phyloP scores from a whole-genome alignment of 1,284 basidiomycete genomes.

The Blastosporella zonata region DNA sequence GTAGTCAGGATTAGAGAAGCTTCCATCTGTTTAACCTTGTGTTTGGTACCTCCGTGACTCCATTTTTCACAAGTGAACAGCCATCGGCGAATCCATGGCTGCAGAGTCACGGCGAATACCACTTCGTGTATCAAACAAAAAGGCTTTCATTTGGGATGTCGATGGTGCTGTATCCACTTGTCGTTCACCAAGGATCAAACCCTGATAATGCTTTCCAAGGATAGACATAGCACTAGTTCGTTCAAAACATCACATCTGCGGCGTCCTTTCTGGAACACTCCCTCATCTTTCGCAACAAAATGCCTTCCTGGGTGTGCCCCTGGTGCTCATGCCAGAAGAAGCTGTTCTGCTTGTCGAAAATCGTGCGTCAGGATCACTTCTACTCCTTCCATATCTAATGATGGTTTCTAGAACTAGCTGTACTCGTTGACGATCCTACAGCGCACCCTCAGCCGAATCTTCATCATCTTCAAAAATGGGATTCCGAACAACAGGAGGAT shows the following conservation, averaged over 20 bases:
- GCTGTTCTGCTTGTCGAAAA: constrained; percentile 83
- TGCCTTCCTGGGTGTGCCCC: constrained; percentile 88
- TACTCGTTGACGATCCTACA: constrained; percentile 71
- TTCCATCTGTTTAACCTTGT: too few species aligned
- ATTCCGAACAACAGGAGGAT: constrained; percentile 42
- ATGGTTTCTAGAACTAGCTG: constrained; percentile 58
- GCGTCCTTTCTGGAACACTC: constrained; percentile 85
- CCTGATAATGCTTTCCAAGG: constrained; percentile 23
- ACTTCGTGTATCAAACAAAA: constrained; percentile 66
- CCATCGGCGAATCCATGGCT: constrained; percentile 23
- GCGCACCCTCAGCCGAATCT: constrained; percentile 61
- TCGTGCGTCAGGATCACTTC: constrained; percentile 42
- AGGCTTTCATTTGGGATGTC: constrained; percentile 76
- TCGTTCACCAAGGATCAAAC: neutral
- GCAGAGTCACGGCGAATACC: constrained; percentile 29
- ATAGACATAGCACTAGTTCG: constrained; percentile 79
- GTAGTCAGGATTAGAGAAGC: too few species aligned
- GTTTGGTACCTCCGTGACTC: too few species aligned
- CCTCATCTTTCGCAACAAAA: constrained; percentile 97
- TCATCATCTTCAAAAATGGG: constrained; percentile 55
- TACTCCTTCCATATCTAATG: neutral
- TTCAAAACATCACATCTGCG: constrained; percentile 79
- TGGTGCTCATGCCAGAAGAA: constrained; percentile 90
- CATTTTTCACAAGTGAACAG: constrained; percentile 6
- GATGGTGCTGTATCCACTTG: constrained; percentile 47